Percentiles rank a stretch among this genome's conserved stretches.
Evolutionary conservation across 306 rosid genomes (phyloP).

Genomic region (Dryas octopetala): DNA sequence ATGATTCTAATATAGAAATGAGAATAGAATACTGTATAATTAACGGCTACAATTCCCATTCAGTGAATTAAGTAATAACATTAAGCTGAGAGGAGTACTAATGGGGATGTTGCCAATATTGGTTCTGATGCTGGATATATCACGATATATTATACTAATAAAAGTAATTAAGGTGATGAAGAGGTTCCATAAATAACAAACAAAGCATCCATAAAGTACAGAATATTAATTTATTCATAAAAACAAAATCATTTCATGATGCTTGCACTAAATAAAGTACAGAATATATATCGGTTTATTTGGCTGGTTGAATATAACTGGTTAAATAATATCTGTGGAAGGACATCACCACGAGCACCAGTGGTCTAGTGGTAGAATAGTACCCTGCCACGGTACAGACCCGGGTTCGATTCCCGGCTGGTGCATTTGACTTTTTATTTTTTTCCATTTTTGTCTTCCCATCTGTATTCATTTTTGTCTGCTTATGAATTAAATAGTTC

Average conservation of each 20-base stretch:
- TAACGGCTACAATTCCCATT: background rate
- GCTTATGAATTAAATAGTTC: background rate
- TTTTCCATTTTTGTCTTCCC: too few relatives aligned
- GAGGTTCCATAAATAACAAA: background rate
- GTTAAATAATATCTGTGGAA: too few relatives aligned
- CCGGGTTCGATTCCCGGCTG: conserved; percentile 63
- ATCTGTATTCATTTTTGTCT: too few relatives aligned
- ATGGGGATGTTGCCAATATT: background rate
- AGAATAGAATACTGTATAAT: background rate
- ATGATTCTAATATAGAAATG: background rate
- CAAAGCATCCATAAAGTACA: background rate
- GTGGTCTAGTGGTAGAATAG: conserved; percentile 99
- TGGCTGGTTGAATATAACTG: too few relatives aligned
- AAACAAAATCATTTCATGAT: too few relatives aligned
- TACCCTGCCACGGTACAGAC: conserved; percentile 71
- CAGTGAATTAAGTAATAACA: background rate
- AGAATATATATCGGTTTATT: background rate
- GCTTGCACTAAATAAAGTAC: too few relatives aligned
- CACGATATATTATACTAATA: too few relatives aligned
- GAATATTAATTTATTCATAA: too few relatives aligned
- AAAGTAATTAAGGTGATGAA: background rate
- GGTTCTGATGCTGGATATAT: background rate
- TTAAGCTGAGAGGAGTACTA: background rate
- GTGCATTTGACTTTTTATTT: conserved; percentile 8
- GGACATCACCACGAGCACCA: conserved; percentile 40